phyloP scores from a whole-genome alignment of 768 basidiomycete genomes.

The Porpolomopsis calyptriformis region DNA sequence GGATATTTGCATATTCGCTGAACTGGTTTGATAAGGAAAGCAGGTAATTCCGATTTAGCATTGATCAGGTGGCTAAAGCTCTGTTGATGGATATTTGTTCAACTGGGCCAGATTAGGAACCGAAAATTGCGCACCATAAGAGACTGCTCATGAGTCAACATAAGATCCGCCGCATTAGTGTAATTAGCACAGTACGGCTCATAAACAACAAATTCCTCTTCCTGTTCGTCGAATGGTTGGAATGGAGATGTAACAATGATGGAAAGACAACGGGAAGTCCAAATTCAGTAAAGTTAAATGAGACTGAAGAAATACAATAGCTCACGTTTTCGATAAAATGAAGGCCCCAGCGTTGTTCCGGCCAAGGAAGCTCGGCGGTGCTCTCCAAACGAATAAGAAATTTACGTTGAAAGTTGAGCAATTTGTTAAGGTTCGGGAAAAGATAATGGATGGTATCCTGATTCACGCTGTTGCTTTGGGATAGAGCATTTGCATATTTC shows the following conservation, averaged over 20 bases:
- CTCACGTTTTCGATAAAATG: slow-evolving; percentile 78
- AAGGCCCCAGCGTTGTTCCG: slow-evolving; percentile 79
- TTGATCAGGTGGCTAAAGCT: slow-evolving; percentile 77
- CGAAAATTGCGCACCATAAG: slow-evolving; percentile 50
- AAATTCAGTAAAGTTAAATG: slow-evolving; percentile 26
- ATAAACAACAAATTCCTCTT: slow-evolving; percentile 91
- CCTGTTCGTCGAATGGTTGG: slow-evolving; percentile 51
- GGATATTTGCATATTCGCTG: slow-evolving; percentile 99
- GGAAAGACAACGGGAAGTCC: slow-evolving; percentile 32
- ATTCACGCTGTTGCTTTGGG: slow-evolving; percentile 76
- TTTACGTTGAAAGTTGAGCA: slow-evolving; percentile 92
- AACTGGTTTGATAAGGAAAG: slow-evolving; percentile 96
- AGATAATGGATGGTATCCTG: slow-evolving; percentile 93
- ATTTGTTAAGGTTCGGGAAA: slow-evolving; percentile 88
- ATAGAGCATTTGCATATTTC: slow-evolving; percentile 83
- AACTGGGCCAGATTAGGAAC: slow-evolving; percentile 16
- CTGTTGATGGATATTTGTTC: slow-evolving; percentile 41
- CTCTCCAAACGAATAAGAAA: slow-evolving; percentile 86
- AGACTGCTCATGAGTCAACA: slow-evolving; percentile 78
- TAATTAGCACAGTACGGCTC: slow-evolving; percentile 97
- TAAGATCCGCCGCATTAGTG: slow-evolving; percentile 74
- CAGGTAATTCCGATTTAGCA: slow-evolving; percentile 84
- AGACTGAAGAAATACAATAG: slow-evolving; percentile 17
- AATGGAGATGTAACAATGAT: slow-evolving; percentile 19
- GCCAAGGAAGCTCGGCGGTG: slow-evolving; percentile 73